These are phyloP conservation scores for Citrus sinensis DNA, from an alignment of 345 rosid genomes.

Conservation along the genomic window DVS_A1.0 CM039169.1:30868501-30869000, in stretches of 20 bases:
- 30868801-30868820: not conserved
- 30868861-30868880: not conserved
- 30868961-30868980: too few relatives aligned
- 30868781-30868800: not conserved
- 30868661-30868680: constrained; percentile 31
- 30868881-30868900: too few relatives aligned
- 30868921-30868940: too few relatives aligned
- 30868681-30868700: constrained; percentile 22
- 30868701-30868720: constrained; percentile 18
- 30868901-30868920: too few relatives aligned
- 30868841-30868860: not conserved
- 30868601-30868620: constrained; percentile 44
- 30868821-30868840: not conserved
- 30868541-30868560: constrained; percentile 39
- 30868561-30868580: constrained; percentile 1
- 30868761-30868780: not conserved
- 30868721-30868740: constrained; percentile 21
- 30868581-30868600: constrained; percentile 37
- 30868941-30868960: too few relatives aligned
- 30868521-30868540: constrained; percentile 57
- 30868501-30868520: constrained; percentile 61
- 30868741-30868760: constrained; percentile 14
- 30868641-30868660: constrained; percentile 40
- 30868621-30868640: constrained; percentile 56
- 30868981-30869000: too few relatives aligned